Percentiles rank a stretch among this genome's conserved stretches.
These are phyloP conservation scores for Metarhizium guizhouense DNA, from an alignment of 2,329 filamentous ascomycete species.

Conservation along the genomic window DNA sequence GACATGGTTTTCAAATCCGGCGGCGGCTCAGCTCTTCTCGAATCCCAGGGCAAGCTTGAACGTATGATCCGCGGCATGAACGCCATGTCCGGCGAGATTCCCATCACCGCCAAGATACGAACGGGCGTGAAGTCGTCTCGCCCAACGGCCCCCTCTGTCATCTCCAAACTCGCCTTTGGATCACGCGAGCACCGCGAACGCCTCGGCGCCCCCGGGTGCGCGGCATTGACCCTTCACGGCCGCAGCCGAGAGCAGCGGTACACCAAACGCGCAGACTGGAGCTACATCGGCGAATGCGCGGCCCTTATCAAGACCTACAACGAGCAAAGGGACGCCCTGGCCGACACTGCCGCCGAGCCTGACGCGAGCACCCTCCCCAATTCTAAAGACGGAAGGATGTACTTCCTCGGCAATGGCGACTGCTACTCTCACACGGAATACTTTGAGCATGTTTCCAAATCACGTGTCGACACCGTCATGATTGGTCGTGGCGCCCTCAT, in stretches of 20 bases:
- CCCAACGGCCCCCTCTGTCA: constrained; percentile 71
- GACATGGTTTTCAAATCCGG: constrained; percentile 85
- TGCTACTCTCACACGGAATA: constrained; percentile 92
- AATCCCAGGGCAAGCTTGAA: constrained; percentile 77
- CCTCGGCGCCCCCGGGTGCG: constrained; percentile 72
- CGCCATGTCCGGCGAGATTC: constrained; percentile 77
- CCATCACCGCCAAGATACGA: constrained; percentile 90
- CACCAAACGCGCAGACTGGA: constrained; percentile 86
- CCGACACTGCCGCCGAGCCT: constrained; percentile 70
- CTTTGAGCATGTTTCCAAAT: constrained; percentile 63
- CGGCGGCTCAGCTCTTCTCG: constrained; percentile 86
- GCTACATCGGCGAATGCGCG: constrained; percentile 85
- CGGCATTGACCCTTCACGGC: constrained; percentile 92
- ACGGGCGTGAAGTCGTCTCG: constrained; percentile 77
- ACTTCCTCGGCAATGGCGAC: constrained; percentile 94
- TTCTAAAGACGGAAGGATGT: constrained; percentile 59
- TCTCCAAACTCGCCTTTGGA: constrained; percentile 76
- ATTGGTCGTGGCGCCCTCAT: constrained; percentile 90
- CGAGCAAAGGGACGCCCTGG: constrained; percentile 51
- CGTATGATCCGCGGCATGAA: constrained; percentile 97
- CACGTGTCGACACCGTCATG: constrained; percentile 90
- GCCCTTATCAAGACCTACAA: constrained; percentile 76
- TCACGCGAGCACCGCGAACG: constrained; percentile 61
- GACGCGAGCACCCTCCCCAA: constrained; percentile 67
- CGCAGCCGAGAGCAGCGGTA: constrained; percentile 92